Percentiles rank a stretch among this genome's conserved stretches.
Conservation (phyloP, 441 rosid genomes). For the Jatropha podagrica region DNA sequence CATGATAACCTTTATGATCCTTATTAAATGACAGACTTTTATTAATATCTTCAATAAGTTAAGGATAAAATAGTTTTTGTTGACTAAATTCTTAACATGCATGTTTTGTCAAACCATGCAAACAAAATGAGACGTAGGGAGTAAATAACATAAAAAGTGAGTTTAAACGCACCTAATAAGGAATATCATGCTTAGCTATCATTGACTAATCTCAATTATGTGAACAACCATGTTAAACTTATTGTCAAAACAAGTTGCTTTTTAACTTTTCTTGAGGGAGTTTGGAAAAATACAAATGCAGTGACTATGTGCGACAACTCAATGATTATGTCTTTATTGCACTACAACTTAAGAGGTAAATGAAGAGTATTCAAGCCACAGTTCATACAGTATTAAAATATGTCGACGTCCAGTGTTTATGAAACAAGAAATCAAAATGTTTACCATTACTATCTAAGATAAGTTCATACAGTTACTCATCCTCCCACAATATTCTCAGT, state of each 20-base stretch:
- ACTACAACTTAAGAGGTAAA: not conserved
- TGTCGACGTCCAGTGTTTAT: not conserved
- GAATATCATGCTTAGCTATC: not conserved
- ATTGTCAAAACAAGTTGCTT: not conserved
- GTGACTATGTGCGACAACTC: not conserved
- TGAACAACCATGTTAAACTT: not conserved
- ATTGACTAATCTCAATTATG: not conserved
- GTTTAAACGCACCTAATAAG: not conserved
- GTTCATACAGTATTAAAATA: not conserved
- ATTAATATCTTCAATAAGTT: no score
- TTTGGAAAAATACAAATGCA: not conserved
- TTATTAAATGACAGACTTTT: no score
- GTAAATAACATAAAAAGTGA: no score
- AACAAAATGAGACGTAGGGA: no score
- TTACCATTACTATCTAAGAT: not conserved
- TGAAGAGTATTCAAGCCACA: not conserved
- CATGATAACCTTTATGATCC: no score
- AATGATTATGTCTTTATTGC: not conserved
- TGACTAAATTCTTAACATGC: no score
- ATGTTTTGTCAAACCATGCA: no score
- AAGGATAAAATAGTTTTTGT: no score
- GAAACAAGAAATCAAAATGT: not conserved
- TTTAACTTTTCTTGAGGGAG: not conserved
- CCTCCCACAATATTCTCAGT: not conserved
- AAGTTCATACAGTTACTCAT: constrained; percentile 1